phyloP scores from a whole-genome alignment of 352 stramenopile genomes.

The Blastocystis sp. region DNA sequence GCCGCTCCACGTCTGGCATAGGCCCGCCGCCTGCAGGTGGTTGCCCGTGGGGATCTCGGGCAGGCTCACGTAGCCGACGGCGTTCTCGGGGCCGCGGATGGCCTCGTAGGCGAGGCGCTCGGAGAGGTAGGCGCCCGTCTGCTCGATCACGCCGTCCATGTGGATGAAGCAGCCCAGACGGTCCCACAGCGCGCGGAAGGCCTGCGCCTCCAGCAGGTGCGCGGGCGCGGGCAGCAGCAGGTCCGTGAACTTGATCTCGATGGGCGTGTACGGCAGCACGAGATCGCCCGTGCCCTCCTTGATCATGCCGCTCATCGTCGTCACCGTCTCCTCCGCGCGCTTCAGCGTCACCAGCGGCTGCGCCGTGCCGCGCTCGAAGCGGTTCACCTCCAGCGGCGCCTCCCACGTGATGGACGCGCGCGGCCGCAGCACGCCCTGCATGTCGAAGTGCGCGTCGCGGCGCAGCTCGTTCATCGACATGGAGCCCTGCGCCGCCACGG shows the following conservation, averaged over 20 bases:
- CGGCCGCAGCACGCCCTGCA: conserved; percentile 50
- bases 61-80: conserved; percentile 53
- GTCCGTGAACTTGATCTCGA: conserved; percentile 70
- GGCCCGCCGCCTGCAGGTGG: conserved; percentile 46
- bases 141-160: conserved; percentile 52
- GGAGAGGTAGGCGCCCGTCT: conserved; percentile 8
- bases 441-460: conserved; percentile 64
- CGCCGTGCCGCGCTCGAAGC: conserved; percentile 68
- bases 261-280: conserved; percentile 67
- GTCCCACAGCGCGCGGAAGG: conserved; percentile 65
- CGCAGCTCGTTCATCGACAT: conserved; percentile 28
- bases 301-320: conserved; percentile 22
- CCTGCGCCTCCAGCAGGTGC: conserved; percentile 50
- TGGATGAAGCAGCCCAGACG: conserved; percentile 27
- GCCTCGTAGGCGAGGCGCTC: conserved; percentile 48
- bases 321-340: conserved; percentile 30
- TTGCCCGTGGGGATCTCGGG: conserved; percentile 59
- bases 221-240: conserved; percentile 48
- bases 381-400: conserved; percentile 57
- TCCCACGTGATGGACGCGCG: conserved; percentile 67
- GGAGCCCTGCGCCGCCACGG: conserved; percentile 52
- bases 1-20: conserved; percentile 62
- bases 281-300: conserved; percentile 65
- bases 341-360: conserved; percentile 65
- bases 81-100: conserved; percentile 46